These are phyloP conservation scores for Neurospora sp. DNA, from an alignment of 495 filamentous ascomycete species.

Conservation along the genomic window DNA sequence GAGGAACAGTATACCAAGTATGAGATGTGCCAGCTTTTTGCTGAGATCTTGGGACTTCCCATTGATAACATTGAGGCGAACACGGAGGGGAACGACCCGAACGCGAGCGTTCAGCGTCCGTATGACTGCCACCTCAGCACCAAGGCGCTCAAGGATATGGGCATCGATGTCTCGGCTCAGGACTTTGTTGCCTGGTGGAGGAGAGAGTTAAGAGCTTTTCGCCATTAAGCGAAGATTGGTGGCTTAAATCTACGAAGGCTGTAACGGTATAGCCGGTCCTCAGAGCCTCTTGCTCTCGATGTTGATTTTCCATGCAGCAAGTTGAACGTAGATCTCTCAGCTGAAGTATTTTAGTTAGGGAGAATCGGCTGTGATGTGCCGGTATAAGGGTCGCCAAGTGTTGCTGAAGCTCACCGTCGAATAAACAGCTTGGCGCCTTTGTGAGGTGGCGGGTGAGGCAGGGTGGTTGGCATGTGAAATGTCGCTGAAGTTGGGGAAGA, in stretches of 20 bases:
- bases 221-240: slow-evolving; percentile 21
- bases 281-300: neutral
- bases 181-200: slow-evolving; percentile 80
- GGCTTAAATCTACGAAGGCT: neutral
- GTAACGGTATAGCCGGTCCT: neutral
- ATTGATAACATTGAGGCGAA: slow-evolving; percentile 62
- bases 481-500: neutral
- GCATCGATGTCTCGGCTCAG: slow-evolving; percentile 63
- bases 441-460: neutral
- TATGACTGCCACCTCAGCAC: slow-evolving; percentile 87
- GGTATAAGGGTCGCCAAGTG: neutral
- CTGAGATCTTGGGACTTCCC: slow-evolving; percentile 68
- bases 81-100: slow-evolving; percentile 66
- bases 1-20: slow-evolving; percentile 88
- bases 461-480: neutral
- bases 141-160: slow-evolving; percentile 60
- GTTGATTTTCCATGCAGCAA: neutral
- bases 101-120: slow-evolving; percentile 64
- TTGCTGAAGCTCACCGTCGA: neutral
- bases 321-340: neutral
- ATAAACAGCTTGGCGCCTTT: neutral
- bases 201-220: slow-evolving; percentile 38
- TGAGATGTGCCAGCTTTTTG: slow-evolving; percentile 73
- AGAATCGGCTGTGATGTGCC: neutral
- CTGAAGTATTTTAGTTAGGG: neutral